These are phyloP conservation scores for Hyaloscypha hepaticicola DNA, from an alignment of 495 filamentous ascomycete species.

Conservation along the genomic window DNA sequence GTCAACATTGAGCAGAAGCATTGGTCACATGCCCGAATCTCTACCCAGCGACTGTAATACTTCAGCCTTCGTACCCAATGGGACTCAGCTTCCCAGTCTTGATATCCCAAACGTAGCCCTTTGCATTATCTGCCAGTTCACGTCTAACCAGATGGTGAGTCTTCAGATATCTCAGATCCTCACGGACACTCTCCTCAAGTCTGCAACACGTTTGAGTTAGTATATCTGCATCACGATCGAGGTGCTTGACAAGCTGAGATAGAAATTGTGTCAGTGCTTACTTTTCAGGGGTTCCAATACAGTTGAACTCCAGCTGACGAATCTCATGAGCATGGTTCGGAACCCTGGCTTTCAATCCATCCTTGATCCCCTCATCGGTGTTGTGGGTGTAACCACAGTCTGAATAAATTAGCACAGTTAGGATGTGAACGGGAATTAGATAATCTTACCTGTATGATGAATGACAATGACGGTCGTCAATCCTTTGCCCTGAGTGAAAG, in stretches of 20 bases:
- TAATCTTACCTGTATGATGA: conserved; percentile 11
- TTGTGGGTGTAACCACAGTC: conserved; percentile 12
- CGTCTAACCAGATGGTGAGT: conserved; percentile 30
- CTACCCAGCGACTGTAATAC: neutral
- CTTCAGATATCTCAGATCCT: conserved; percentile 32
- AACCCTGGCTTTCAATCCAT: neutral
- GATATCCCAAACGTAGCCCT: conserved; percentile 38
- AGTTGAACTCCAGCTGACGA: conserved; percentile 2
- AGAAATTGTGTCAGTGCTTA: neutral
- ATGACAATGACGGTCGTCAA: conserved; percentile 6
- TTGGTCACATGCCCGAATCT: neutral
- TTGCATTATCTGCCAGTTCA: conserved; percentile 27
- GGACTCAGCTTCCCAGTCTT: conserved; percentile 34
- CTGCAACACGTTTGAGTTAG: conserved; percentile 1
- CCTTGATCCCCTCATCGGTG: conserved; percentile 4
- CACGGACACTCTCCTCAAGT: conserved; percentile 32
- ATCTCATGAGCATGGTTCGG: conserved; percentile 1
- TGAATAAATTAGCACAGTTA: neutral
- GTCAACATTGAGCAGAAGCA: no score
- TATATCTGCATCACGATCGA: neutral
- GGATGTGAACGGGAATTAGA: neutral
- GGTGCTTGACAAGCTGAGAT: neutral
- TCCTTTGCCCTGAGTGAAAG: neutral
- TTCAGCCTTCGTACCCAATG: neutral
- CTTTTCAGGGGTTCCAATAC: conserved; percentile 3